These are phyloP conservation scores for Porcisia deanei DNA, from an alignment of 208 protist species.

Conservation along the genomic window DNA sequence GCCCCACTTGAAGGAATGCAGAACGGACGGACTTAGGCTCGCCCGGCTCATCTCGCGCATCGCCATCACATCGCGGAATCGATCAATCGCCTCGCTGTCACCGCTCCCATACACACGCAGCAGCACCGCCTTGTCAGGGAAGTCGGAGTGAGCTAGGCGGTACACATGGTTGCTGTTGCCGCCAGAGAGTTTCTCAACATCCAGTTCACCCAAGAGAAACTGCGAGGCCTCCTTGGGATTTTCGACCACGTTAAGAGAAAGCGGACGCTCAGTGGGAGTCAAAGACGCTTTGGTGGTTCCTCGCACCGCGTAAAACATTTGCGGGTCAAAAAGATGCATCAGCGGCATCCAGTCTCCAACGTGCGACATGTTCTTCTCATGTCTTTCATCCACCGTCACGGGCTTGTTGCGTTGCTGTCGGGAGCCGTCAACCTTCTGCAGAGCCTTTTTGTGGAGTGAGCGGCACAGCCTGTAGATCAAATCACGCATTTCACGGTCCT, in stretches of 20 bases:
- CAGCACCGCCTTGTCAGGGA: constrained; percentile 56
- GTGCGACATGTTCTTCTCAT: constrained; percentile 76
- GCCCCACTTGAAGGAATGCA: constrained; percentile 84
- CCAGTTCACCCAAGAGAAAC: constrained; percentile 57
- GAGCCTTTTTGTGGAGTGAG: constrained; percentile 72
- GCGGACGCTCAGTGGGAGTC: constrained; percentile 25
- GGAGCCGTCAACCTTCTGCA: constrained; percentile 41
- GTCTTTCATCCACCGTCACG: constrained; percentile 33
- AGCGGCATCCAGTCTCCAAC: constrained; percentile 82
- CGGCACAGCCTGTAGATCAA: constrained; percentile 77
- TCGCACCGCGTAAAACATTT: constrained; percentile 54
- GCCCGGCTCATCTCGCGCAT: constrained; percentile 80
- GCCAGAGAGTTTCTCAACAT: constrained; percentile 76
- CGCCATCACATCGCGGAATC: constrained; percentile 67
- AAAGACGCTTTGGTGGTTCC: constrained; percentile 21
- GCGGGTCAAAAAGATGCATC: constrained; percentile 79
- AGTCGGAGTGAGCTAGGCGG: constrained; percentile 63
- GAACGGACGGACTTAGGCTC: constrained; percentile 63
- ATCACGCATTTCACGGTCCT: constrained; percentile 46
- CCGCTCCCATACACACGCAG: constrained; percentile 79
- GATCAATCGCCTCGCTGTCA: constrained; percentile 78
- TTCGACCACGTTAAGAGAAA: constrained; percentile 28
- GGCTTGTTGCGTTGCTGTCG: constrained; percentile 26
- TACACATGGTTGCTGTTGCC: constrained; percentile 90
- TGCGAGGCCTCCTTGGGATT: constrained; percentile 51